Conservation (phyloP, 1,284 basidiomycete species). For the Amylostereum areolatum region DNA sequence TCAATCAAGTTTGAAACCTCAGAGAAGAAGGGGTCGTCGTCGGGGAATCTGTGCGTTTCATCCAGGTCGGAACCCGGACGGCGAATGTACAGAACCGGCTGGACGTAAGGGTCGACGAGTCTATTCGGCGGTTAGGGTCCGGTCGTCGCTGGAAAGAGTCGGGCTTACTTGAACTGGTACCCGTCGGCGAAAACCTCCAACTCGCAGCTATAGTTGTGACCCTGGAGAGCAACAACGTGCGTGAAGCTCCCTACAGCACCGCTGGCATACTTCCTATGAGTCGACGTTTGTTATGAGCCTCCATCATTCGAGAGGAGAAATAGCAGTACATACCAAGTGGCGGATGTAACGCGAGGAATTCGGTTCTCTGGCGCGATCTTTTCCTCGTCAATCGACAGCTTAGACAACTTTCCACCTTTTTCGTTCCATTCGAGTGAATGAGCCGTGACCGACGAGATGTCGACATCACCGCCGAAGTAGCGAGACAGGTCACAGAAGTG, state of each 20-base stretch:
- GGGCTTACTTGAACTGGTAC: slow-evolving; percentile 64
- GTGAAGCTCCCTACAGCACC: slow-evolving; percentile 89
- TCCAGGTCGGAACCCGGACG: slow-evolving; percentile 83
- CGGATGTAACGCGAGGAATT: slow-evolving; percentile 75
- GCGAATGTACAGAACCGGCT: slow-evolving; percentile 81
- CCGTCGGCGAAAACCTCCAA: slow-evolving; percentile 90
- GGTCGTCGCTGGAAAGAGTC: not conserved
- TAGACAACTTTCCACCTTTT: slow-evolving; percentile 80
- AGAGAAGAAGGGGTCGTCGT: slow-evolving; percentile 91
- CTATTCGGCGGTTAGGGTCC: slow-evolving; percentile 29
- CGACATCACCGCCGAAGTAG: slow-evolving; percentile 98
- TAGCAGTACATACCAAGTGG: slow-evolving; percentile 52
- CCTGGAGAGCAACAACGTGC: slow-evolving; percentile 86
- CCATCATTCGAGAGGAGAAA: not conserved
- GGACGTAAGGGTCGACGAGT: slow-evolving; percentile 83
- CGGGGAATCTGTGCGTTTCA: slow-evolving; percentile 67
- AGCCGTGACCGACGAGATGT: slow-evolving; percentile 77
- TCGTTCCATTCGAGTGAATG: slow-evolving; percentile 92
- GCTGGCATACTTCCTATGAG: slow-evolving; percentile 80
- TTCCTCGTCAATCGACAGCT: slow-evolving; percentile 76
- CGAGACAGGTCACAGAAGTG: slow-evolving; percentile 89
- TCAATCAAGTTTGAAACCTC: slow-evolving; percentile 84
- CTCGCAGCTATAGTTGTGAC: slow-evolving; percentile 88
- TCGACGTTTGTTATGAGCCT: not conserved
- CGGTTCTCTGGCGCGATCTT: slow-evolving; percentile 75